Percentiles rank a stretch among this genome's conserved stretches.
These are phyloP conservation scores for Neurospora hispaniola DNA, from an alignment of 495 filamentous ascomycete genomes.

Conservation along the genomic window DNA sequence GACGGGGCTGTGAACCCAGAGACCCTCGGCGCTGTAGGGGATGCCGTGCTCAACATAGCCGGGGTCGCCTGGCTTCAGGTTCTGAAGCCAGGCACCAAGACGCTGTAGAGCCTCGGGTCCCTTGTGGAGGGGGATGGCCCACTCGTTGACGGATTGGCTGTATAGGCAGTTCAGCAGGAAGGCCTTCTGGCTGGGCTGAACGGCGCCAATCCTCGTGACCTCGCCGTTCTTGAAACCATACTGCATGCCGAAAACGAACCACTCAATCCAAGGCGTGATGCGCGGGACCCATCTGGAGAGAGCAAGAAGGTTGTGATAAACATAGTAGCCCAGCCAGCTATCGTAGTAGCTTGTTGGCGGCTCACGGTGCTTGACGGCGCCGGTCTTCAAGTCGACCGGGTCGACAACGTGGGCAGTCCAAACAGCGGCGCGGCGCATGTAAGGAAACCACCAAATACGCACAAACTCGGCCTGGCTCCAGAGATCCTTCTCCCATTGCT, in stretches of 20 bases:
- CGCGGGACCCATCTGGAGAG: constrained; percentile 66
- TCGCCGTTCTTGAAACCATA: constrained; percentile 72
- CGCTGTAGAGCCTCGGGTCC: constrained; percentile 83
- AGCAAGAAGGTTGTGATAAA: constrained; percentile 83
- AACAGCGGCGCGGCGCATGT: constrained; percentile 71
- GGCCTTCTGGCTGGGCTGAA: constrained; percentile 70
- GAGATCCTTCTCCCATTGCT: constrained; percentile 59
- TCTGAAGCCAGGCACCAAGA: constrained; percentile 74
- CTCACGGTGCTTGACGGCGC: constrained; percentile 31
- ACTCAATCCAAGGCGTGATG: constrained; percentile 76
- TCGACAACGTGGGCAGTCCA: constrained; percentile 61
- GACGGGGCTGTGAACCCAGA: constrained; percentile 88
- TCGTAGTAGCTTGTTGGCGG: constrained; percentile 61
- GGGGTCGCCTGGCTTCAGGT: constrained; percentile 37
- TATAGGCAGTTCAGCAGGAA: constrained; percentile 95
- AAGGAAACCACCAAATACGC: constrained; percentile 95
- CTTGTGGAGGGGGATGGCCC: constrained; percentile 81
- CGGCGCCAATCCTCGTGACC: constrained; percentile 46
- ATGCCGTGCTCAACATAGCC: constrained; percentile 55
- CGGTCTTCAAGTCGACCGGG: constrained; percentile 40
- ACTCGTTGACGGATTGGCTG: constrained; percentile 95
- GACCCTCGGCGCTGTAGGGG: constrained; percentile 63
- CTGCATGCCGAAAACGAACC: constrained; percentile 92
- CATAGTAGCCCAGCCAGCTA: constrained; percentile 65
- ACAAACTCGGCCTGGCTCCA: constrained; percentile 85